These are phyloP conservation scores for Debaryomyces maramus DNA, from an alignment of 805 yeast genomes.

Conservation along the genomic window DNA sequence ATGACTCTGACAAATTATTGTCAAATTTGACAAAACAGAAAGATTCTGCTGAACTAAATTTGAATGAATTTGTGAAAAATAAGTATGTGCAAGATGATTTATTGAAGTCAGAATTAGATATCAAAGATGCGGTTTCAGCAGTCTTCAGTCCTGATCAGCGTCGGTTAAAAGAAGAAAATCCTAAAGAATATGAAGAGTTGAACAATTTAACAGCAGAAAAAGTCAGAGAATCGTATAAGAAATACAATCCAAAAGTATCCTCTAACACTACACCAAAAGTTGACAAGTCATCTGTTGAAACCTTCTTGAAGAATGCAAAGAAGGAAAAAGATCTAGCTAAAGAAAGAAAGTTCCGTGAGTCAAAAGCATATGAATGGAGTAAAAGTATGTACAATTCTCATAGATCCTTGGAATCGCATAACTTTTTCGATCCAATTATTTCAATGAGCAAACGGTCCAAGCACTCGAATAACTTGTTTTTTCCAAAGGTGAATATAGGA, in stretches of 20 bases:
- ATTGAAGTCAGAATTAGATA: slow-evolving; percentile 13
- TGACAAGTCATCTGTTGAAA: slow-evolving; percentile 31
- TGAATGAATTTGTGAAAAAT: slow-evolving; percentile 4
- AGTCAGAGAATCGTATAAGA: slow-evolving; percentile 15
- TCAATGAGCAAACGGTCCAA: slow-evolving; percentile 5
- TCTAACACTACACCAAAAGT: slow-evolving; percentile 5
- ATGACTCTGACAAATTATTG: slow-evolving; percentile 18
- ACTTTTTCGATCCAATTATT: slow-evolving; percentile 47
- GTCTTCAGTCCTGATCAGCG: slow-evolving; percentile 21
- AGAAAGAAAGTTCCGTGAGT: slow-evolving; percentile 47
- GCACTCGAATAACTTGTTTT: slow-evolving; percentile 11
- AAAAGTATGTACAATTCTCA: slow-evolving; percentile 33
- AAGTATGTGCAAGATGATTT: neutral
- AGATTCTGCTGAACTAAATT: slow-evolving; percentile 7
- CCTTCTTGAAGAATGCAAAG: slow-evolving; percentile 45
- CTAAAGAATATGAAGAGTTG: slow-evolving; percentile 15
- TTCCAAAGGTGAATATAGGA: slow-evolving; percentile 14
- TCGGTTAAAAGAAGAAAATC: slow-evolving; percentile 7
- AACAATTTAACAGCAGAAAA: slow-evolving; percentile 17
- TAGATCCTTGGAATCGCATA: slow-evolving; percentile 39
- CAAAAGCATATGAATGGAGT: slow-evolving; percentile 55
- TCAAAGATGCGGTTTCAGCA: slow-evolving; percentile 23
- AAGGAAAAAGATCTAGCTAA: slow-evolving; percentile 36
- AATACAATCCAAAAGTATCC: neutral
- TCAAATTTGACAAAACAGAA: slow-evolving; percentile 14